Evolutionary conservation across 2,329 filamentous ascomycete genomes (phyloP), one percentile per base, ranked within the genome.

Genomic region (Penicillium sp.): DNA sequence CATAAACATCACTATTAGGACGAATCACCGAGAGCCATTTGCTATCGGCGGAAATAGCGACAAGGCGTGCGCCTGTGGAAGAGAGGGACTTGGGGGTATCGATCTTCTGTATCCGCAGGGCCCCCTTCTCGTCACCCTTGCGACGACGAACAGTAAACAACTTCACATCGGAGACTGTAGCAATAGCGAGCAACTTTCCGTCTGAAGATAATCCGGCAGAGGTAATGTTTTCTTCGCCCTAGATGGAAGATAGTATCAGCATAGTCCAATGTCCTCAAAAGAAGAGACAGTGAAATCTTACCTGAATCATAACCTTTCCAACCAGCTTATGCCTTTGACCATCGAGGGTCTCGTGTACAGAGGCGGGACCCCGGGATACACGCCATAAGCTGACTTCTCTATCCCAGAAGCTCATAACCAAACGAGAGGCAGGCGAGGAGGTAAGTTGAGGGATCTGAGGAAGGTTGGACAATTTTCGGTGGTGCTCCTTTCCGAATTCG

Each of bases 361-460:
- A 72, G 82, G 85, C 59, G 80, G 71, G 58, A 67, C 70, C 65
- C 71, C 76, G 64, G 33, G 73, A 70, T 22, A 90, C 76, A 41
- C 81, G 84, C 92, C 93, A 99, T 59, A 99, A 84, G 64, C 89
- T 87, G 48, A 98, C 81, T 71, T 96, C 90, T 55, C 89, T 84
- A 63, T 93, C 90, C 91, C 93, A 98, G 90, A 92, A 98, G 72
- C 90, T 91, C 68, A 95, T 85, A 26, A 99, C 78, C 22, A 97
- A 79, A 48, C 95, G 85, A 44, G 87, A 87, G 43, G 84, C 84
- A 1, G 87, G 80, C 3, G 93, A 90, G 63, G 90, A 93, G 35
- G 85, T 79, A 8, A 97, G 73, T 3, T 89, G 87, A 1, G 90
- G 84, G 50, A 84, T 81, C 69, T 96, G 93, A 2, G 95, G 93